phyloP scores from a whole-genome alignment of 2,329 filamentous ascomycete genomes.

The Fusarium humuli region DNA sequence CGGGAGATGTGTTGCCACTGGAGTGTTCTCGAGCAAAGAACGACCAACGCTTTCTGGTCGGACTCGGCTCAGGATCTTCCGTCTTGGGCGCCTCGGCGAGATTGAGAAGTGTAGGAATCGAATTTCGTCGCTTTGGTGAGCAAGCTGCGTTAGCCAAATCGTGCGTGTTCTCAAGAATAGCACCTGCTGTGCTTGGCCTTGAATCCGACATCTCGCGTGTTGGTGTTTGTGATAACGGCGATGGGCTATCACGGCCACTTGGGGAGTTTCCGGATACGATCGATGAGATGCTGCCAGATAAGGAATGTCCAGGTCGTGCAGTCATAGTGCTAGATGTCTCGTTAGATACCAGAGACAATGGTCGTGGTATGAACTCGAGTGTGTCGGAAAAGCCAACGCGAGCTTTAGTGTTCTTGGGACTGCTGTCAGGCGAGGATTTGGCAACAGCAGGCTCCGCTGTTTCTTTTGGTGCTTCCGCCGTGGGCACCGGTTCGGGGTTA shows the following conservation, averaged over 20 bases:
- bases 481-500: slow-evolving; percentile 6
- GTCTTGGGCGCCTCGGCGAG: slow-evolving; percentile 53
- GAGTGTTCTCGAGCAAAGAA: slow-evolving; percentile 72
- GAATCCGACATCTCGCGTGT: slow-evolving; percentile 60
- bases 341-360: slow-evolving; percentile 84
- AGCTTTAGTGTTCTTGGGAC: slow-evolving; percentile 60
- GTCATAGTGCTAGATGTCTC: slow-evolving; percentile 85
- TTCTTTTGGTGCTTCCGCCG: slow-evolving; percentile 10
- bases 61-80: slow-evolving; percentile 57
- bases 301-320: slow-evolving; percentile 75
- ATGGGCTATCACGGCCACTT: slow-evolving; percentile 55
- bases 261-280: slow-evolving; percentile 70
- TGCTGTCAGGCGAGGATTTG: slow-evolving; percentile 15
- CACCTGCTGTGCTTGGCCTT: slow-evolving; percentile 77
- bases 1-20: slow-evolving; percentile 58
- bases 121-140: slow-evolving; percentile 66
- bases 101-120: slow-evolving; percentile 66
- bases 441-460: slow-evolving; percentile 2
- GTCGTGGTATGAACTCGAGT: slow-evolving; percentile 84
- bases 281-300: slow-evolving; percentile 84
- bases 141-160: slow-evolving; percentile 40
- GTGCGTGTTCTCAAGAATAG: slow-evolving; percentile 68
- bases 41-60: slow-evolving; percentile 70
- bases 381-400: slow-evolving; percentile 87
- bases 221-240: slow-evolving; percentile 54